Evolutionary conservation across 192 early-diverging fungal species (phyloP).

Genomic region (Entomortierella beljakovae): DNA sequence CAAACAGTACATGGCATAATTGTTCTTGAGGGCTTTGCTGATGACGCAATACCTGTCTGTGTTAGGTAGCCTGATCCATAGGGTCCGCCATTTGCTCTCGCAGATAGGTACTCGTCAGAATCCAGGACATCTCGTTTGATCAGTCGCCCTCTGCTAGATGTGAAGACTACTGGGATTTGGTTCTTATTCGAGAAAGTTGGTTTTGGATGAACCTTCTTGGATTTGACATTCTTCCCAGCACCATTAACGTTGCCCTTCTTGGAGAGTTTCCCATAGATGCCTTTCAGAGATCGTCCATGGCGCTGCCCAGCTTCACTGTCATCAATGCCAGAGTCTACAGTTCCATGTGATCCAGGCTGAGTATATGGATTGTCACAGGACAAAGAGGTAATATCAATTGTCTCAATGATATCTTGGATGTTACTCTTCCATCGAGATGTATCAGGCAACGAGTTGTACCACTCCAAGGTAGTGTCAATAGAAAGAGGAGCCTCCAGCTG

Average conservation of each 20-base stretch:
- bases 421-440: conserved; percentile 50
- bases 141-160: conserved; percentile 43
- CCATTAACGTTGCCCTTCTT: conserved; percentile 15
- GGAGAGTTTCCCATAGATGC: conserved; percentile 35
- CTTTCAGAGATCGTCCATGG: conserved; percentile 44
- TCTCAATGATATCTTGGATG: conserved; percentile 51
- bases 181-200: conserved; percentile 25
- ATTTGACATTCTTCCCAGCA: conserved; percentile 40
- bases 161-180: conserved; percentile 34
- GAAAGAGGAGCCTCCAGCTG: conserved; percentile 44
- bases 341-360: conserved; percentile 22
- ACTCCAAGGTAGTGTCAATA: conserved; percentile 46
- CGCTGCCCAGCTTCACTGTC: conserved; percentile 42
- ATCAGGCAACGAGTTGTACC: conserved; percentile 47
- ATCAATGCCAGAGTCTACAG: conserved; percentile 33
- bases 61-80: not conserved
- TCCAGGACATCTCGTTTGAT: conserved; percentile 41
- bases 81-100: not conserved
- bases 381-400: conserved; percentile 38
- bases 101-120: conserved; percentile 17
- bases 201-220: conserved; percentile 49
- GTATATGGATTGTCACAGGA: conserved; percentile 38
- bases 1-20: conserved; percentile 43
- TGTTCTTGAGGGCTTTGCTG: conserved; percentile 16
- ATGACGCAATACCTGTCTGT: not conserved